Evolutionary conservation across 139 green algal genomes (phyloP).

Genomic region (Picochlorum sp.): DNA sequence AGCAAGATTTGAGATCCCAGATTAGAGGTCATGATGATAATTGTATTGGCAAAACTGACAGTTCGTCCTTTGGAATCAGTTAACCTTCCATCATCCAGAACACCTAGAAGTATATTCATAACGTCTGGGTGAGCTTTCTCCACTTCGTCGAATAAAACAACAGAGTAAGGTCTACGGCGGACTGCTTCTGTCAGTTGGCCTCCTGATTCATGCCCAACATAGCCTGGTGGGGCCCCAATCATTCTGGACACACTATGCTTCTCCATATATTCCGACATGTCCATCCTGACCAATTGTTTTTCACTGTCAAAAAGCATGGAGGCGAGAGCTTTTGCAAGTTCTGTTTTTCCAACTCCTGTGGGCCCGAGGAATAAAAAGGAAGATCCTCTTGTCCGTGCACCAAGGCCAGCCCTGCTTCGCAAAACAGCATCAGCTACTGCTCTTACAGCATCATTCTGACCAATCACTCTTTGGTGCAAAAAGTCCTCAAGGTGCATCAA

Average conservation of each 20-base stretch:
- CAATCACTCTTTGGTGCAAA: conserved; percentile 48
- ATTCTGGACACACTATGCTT: conserved; percentile 63
- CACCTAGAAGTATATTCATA: conserved; percentile 81
- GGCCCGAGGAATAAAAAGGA: conserved; percentile 90
- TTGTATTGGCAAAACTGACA: conserved; percentile 84
- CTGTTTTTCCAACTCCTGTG: conserved; percentile 74
- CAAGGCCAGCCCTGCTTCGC: conserved; percentile 54
- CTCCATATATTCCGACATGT: conserved; percentile 76
- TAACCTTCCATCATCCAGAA: conserved; percentile 76
- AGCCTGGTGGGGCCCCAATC: conserved; percentile 71
- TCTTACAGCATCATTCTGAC: conserved; percentile 34
- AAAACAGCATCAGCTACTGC: conserved; percentile 50
- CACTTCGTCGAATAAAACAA: conserved; percentile 80
- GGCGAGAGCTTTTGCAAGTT: conserved; percentile 73
- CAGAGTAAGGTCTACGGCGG: conserved; percentile 52
- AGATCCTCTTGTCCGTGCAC: conserved; percentile 34
- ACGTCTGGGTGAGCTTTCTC: conserved; percentile 57
- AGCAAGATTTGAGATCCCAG: conserved; percentile 58
- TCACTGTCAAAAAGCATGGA: conserved; percentile 82
- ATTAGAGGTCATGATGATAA: conserved; percentile 96
- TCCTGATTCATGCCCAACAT: conserved; percentile 68
- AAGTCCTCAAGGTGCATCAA: conserved; percentile 34
- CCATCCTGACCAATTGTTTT: conserved; percentile 59
- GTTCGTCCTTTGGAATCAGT: conserved; percentile 79
- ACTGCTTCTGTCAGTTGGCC: conserved; percentile 79